Evolutionary conservation across 257 asterid species (phyloP).

Genomic region (Pogostemon cablin): DNA sequence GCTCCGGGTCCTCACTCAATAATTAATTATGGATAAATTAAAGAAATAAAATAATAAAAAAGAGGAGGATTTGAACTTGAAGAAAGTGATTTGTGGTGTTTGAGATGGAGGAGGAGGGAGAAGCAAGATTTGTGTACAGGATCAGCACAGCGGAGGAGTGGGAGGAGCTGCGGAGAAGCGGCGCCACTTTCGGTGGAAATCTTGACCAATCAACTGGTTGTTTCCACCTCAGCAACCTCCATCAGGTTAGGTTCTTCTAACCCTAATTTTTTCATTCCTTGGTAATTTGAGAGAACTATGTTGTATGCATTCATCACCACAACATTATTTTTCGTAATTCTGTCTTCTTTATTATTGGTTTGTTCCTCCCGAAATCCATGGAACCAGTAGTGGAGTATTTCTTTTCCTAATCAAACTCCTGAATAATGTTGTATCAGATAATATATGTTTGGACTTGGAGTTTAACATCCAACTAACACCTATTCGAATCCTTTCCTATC

Average conservation of each 20-base stretch:
- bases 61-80: too few species aligned
- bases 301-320: neutral
- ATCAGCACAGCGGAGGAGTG: conserved; percentile 83
- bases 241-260: conserved; percentile 53
- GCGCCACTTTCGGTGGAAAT: conserved; percentile 61
- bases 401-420: neutral
- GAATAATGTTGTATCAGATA: neutral
- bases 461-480: neutral
- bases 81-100: neutral
- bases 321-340: too few species aligned
- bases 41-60: too few species aligned
- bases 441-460: neutral
- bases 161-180: conserved; percentile 59
- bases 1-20: too few species aligned
- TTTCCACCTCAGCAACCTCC: conserved; percentile 79
- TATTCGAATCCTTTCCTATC: neutral
- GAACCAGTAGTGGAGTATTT: too few species aligned
- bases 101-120: conserved; percentile 23
- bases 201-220: conserved; percentile 66
- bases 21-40: too few species aligned
- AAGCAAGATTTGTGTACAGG: conserved; percentile 56
- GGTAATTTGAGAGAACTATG: neutral
- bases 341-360: neutral
- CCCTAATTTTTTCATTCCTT: neutral
- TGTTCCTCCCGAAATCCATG: too few species aligned